Conservation (phyloP, 495 filamentous ascomycete species). For the Xylaria telfairii region DNA sequence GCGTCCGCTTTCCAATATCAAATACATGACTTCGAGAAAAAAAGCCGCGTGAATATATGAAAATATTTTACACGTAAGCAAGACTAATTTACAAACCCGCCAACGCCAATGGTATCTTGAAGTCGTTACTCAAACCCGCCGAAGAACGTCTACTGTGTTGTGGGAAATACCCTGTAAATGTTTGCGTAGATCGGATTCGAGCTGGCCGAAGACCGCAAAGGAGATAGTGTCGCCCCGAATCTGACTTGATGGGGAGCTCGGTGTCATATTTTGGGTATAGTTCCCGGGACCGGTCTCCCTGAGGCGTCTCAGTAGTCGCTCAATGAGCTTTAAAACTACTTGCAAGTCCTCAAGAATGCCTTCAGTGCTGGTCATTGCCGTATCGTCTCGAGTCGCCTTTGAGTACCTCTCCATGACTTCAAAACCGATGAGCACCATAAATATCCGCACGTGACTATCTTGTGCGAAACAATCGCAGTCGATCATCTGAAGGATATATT, state of each 20-base stretch:
- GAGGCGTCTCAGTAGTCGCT: constrained; percentile 24
- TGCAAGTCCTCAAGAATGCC: constrained; percentile 26
- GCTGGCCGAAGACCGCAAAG: constrained; percentile 25
- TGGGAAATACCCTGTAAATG: constrained; percentile 23
- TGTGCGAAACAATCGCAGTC: constrained; percentile 27
- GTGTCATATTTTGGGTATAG: constrained; percentile 13
- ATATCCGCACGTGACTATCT: constrained; percentile 25
- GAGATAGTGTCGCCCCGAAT: constrained; percentile 20
- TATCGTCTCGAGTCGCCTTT: constrained; percentile 16
- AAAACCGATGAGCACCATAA: constrained; percentile 25
- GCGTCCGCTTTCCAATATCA: neutral
- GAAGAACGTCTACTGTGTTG: constrained; percentile 22
- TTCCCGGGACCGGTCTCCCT: constrained; percentile 18
- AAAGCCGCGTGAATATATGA: neutral
- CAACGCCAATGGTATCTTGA: constrained; percentile 16
- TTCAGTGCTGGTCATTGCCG: constrained; percentile 20
- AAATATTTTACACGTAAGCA: constrained; percentile 16
- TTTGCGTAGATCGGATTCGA: constrained; percentile 27
- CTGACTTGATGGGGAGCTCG: constrained; percentile 7
- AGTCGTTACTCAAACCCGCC: constrained; percentile 13
- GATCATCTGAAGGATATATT: constrained; percentile 25
- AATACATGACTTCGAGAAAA: constrained; percentile 12
- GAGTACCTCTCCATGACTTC: constrained; percentile 27
- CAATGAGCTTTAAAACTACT: constrained; percentile 26
- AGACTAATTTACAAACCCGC: constrained; percentile 23